These are phyloP conservation scores for Mrakia blollopis DNA, from an alignment of 768 basidiomycete genomes.

Conservation along the genomic window DNA sequence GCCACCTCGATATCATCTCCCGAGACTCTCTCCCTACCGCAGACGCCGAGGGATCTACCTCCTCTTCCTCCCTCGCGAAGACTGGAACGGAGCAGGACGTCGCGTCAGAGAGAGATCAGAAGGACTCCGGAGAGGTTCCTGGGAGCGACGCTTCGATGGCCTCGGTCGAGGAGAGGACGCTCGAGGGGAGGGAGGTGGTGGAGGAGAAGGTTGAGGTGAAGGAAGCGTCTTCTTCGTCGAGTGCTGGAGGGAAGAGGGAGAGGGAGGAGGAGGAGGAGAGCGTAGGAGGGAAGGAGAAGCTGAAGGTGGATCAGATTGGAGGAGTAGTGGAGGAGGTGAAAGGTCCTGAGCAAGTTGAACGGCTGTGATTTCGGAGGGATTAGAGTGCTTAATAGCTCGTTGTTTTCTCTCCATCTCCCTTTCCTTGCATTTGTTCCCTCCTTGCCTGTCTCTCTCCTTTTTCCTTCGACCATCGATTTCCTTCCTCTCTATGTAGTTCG, in stretches of 20 bases:
- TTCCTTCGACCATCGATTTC: too few relatives aligned
- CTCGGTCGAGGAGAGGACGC: conserved; percentile 1
- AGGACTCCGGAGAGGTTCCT: too few relatives aligned
- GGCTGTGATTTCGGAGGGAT: too few relatives aligned
- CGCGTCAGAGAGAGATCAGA: neutral
- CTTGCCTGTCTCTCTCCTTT: too few relatives aligned
- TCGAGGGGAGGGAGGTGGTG: neutral
- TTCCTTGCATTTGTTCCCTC: too few relatives aligned
- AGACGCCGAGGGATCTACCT: too few relatives aligned
- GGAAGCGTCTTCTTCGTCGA: neutral
- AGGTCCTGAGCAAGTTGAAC: neutral
- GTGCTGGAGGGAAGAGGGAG: neutral
- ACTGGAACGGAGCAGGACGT: neutral
- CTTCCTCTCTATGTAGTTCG: too few relatives aligned
- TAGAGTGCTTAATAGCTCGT: too few relatives aligned
- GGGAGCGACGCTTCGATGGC: neutral
- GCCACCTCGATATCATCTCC: neutral
- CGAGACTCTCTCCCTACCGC: neutral
- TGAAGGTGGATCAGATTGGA: neutral
- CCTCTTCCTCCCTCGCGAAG: neutral
- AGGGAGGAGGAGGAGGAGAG: neutral
- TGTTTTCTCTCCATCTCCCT: too few relatives aligned
- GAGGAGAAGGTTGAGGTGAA: neutral
- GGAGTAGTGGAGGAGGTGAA: neutral
- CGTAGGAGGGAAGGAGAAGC: neutral